Evolutionary conservation across 305 asterid genomes (phyloP), one percentile per base, ranked within the genome.

Genomic region (Fraxinus nigra): DNA sequence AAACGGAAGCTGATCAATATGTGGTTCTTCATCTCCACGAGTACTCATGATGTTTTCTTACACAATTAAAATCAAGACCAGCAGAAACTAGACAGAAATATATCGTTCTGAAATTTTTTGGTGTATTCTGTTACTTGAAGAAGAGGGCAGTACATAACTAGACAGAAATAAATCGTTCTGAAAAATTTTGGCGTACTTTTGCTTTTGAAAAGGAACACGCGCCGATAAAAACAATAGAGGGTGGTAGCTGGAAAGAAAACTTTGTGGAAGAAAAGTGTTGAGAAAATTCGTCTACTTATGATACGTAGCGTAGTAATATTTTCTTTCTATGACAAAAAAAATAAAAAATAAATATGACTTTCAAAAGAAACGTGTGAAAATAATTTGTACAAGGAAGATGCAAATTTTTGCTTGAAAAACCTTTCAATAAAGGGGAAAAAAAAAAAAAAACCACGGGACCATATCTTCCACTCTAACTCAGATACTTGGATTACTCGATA

Each of bases 1-100:
- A 72, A 90, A 81, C 1, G 99, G 98, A 77, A 96, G 91, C 80
- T 89, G 89, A 85, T 94, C 98, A 82, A 96, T 91, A 43, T 86
- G 93, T n/a, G 85, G 79, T 76, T 91, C 98, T 83, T 87, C 89
- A 40, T 59, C 89, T 79, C 87, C 85, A 78, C 76, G 72, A 82
- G 20, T 13, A 3, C 78, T 85, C 92, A 91, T 92, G 13, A 18
- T 65, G 34, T 35, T 69, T 67, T n/a, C 38, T 79, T n/a, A n/a
- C 69, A 69, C 20, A 79, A 30, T 70, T 67, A 30, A 67, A 67
- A 67, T 4, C 37, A 11, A 10, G n/a, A 67, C 7, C 34, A 20
- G 14, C 11, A 59, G 30, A 8, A 59, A 20, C 70, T 20, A 22
- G 69, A 22, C 2, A 59, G 32, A 59, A 6, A 20, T 7, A 59